A percentile compares a stretch with the other conserved stretches of the same genome.
phyloP scores from a whole-genome alignment of 148 eudicot genomes.

The Simmondsia chinensis region DNA sequence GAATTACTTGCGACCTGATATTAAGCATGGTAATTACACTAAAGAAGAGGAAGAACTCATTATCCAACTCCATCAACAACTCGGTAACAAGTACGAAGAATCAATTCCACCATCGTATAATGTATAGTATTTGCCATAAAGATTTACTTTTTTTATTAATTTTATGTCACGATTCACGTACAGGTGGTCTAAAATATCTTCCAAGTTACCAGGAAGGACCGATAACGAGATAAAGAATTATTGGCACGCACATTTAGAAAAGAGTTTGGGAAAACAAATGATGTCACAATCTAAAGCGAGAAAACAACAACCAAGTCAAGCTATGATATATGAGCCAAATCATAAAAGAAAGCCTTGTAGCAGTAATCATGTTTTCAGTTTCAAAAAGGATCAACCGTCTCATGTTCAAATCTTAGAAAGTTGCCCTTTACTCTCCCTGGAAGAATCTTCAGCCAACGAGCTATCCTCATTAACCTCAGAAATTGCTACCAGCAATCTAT shows the following conservation, averaged over 20 bases:
- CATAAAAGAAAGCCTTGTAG: too few species aligned
- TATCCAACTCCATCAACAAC: conserved; percentile 23
- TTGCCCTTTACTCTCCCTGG: too few species aligned
- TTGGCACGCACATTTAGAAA: conserved; percentile 26
- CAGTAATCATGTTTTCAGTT: too few species aligned
- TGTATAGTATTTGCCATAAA: not conserved
- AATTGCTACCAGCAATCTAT: too few species aligned
- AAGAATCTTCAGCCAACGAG: too few species aligned
- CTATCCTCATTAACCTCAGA: too few species aligned
- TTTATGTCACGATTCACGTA: not conserved
- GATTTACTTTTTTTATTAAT: not conserved
- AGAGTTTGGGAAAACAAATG: too few species aligned
- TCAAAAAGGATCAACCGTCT: too few species aligned
- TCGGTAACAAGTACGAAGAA: conserved; percentile 34
- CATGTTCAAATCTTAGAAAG: too few species aligned
- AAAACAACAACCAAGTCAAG: too few species aligned
- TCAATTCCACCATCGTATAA: not conserved
- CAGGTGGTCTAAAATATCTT: conserved; percentile 36
- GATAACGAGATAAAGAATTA: conserved; percentile 33
- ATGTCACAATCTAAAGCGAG: too few species aligned
- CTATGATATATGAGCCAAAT: too few species aligned
- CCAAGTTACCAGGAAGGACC: conserved; percentile 25
- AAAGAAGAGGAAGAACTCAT: conserved; percentile 35
- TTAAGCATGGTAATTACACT: conserved; percentile 34
- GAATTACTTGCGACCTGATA: conserved; percentile 37